A percentile compares a stretch with the other conserved stretches of the same genome.
These are phyloP conservation scores for Ustilago crameri DNA, from an alignment of 1,284 basidiomycete species.

Conservation along the genomic window DNA sequence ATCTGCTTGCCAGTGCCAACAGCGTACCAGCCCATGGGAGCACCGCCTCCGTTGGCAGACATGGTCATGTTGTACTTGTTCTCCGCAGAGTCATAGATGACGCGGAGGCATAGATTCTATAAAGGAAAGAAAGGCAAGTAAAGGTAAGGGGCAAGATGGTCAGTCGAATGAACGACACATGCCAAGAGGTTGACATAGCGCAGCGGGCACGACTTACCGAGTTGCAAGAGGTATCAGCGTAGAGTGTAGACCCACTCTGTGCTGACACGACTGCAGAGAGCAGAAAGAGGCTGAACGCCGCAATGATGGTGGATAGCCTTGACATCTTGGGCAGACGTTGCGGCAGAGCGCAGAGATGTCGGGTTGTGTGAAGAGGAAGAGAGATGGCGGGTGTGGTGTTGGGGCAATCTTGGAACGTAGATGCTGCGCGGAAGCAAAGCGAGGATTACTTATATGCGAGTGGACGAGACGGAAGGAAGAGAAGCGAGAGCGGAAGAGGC, in stretches of 20 bases:
- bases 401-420: not conserved
- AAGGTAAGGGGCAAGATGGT: not conserved
- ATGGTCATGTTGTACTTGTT: constrained; percentile 54
- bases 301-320: constrained; percentile 13
- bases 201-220: constrained; percentile 22
- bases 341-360: not conserved
- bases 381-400: not conserved
- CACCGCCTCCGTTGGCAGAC: constrained; percentile 39
- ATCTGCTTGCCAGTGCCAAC: constrained; percentile 47
- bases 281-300: constrained; percentile 17
- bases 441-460: constrained; percentile 4
- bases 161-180: too few relatives aligned
- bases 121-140: not conserved
- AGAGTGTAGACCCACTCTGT: constrained; percentile 17
- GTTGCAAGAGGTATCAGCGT: constrained; percentile 34
- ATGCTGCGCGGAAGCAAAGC: not conserved
- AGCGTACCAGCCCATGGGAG: constrained; percentile 44
- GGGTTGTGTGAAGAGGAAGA: not conserved
- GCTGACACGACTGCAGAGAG: constrained; percentile 13
- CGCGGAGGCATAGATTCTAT: constrained; percentile 46
- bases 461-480: not conserved
- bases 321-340: constrained; percentile 17
- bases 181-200: too few relatives aligned
- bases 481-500: not conserved
- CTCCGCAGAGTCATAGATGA: constrained; percentile 39